Evolutionary conservation across 2,329 filamentous ascomycete genomes (phyloP).

Genomic region (Fusarium austroafricanum): DNA sequence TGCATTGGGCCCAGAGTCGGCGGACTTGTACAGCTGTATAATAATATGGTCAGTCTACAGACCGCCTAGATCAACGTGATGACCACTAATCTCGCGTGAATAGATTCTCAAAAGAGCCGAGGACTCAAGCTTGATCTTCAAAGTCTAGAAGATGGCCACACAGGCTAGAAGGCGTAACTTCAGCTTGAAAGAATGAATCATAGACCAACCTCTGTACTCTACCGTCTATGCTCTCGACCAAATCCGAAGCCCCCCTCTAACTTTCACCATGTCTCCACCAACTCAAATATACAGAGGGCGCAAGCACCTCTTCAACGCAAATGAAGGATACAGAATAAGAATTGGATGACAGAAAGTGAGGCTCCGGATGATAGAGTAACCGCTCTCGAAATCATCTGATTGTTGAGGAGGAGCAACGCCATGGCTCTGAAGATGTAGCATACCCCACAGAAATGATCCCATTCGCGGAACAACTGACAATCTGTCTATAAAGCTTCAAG

Average conservation of each 20-base stretch:
- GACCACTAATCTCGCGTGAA: neutral
- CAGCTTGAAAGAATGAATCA: neutral
- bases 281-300: neutral
- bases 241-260: neutral
- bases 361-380: neutral
- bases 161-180: neutral
- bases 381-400: neutral
- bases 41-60: neutral
- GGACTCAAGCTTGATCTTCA: neutral
- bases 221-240: neutral
- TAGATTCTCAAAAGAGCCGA: neutral
- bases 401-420: neutral
- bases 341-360: neutral
- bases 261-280: neutral
- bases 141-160: neutral
- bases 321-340: neutral
- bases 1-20: neutral
- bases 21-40: neutral
- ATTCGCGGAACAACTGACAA: neutral
- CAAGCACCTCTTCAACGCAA: neutral
- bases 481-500: conserved; percentile 1
- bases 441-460: neutral
- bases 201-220: neutral
- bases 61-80: neutral
- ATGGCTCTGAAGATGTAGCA: neutral